Evolutionary conservation across 2,329 filamentous ascomycete species (phyloP).

Genomic region (Venturia nashicola): DNA sequence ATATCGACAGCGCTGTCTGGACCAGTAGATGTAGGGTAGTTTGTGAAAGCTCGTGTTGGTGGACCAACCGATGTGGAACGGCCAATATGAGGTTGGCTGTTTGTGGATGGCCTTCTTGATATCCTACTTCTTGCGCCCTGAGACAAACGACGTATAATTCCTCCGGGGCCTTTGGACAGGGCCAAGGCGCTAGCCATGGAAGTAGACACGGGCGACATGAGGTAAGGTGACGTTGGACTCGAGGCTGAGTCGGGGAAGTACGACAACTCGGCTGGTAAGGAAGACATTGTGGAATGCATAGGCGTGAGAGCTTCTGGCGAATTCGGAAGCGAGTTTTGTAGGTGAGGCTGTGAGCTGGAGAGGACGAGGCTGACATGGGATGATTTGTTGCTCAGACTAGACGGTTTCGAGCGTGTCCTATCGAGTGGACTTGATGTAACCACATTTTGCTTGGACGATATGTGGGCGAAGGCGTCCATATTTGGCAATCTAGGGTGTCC

Average conservation of each 20-base stretch:
- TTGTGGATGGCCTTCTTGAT: constrained; percentile 61
- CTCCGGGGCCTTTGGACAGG: constrained; percentile 46
- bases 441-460: not conserved
- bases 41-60: not conserved
- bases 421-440: constrained; percentile 8
- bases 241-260: constrained; percentile 59
- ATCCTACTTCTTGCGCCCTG: constrained; percentile 62
- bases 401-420: constrained; percentile 7
- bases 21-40: not conserved
- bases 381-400: constrained; percentile 14
- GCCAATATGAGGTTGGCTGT: constrained; percentile 43
- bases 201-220: constrained; percentile 28
- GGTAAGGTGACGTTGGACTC: constrained; percentile 36
- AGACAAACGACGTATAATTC: constrained; percentile 74
- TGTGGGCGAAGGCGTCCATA: not conserved
- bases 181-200: constrained; percentile 52
- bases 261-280: constrained; percentile 45
- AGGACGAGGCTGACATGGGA: constrained; percentile 8
- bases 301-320: constrained; percentile 53
- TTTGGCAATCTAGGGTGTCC: not conserved
- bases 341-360: not conserved
- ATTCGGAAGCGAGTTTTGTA: constrained; percentile 46
- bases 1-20: constrained; percentile 30
- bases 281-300: constrained; percentile 40
- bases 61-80: constrained; percentile 84